Evolutionary conservation across 805 yeast genomes (phyloP).

Genomic region (Suhomyces xylopsoci): DNA sequence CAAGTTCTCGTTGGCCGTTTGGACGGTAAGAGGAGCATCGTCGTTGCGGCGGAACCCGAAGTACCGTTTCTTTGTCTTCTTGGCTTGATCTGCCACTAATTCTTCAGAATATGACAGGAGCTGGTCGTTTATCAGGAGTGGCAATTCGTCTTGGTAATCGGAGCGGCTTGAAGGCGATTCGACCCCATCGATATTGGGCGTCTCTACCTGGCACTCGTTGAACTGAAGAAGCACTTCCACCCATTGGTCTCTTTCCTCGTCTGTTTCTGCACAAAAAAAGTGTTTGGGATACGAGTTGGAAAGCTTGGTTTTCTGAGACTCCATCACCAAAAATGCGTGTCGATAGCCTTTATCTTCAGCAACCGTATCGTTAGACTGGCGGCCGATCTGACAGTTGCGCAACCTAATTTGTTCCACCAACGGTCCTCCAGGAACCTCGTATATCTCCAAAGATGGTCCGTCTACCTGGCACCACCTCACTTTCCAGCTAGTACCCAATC

Average conservation of each 20-base stretch:
- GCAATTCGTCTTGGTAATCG: constrained; percentile 14
- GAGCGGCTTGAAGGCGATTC: constrained; percentile 6
- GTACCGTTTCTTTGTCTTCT: constrained; percentile 51
- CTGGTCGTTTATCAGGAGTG: constrained; percentile 4
- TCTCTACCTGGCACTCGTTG: constrained; percentile 14
- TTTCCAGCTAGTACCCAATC: constrained; percentile 65
- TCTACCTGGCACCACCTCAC: constrained; percentile 65
- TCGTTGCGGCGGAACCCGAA: constrained; percentile 51
- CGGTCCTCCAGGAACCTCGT: constrained; percentile 55
- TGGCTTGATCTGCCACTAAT: constrained; percentile 31
- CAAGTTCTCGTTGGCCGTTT: not conserved
- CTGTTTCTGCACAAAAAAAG: constrained; percentile 75
- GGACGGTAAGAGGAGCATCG: not conserved
- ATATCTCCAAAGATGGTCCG: constrained; percentile 54
- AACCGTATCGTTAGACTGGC: constrained; percentile 43
- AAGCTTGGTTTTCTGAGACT: constrained; percentile 35
- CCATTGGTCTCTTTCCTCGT: constrained; percentile 74
- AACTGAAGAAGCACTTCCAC: constrained; percentile 43
- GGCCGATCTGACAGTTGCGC: constrained; percentile 53
- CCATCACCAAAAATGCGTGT: constrained; percentile 60
- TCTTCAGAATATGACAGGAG: constrained; percentile 4
- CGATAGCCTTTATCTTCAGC: constrained; percentile 49
- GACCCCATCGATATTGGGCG: not conserved
- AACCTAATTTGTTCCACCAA: constrained; percentile 51
- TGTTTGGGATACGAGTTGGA: constrained; percentile 47